These are phyloP conservation scores for Bipolaris zeicola DNA, from an alignment of 2,329 filamentous ascomycete genomes.

Conservation along the genomic window DNA sequence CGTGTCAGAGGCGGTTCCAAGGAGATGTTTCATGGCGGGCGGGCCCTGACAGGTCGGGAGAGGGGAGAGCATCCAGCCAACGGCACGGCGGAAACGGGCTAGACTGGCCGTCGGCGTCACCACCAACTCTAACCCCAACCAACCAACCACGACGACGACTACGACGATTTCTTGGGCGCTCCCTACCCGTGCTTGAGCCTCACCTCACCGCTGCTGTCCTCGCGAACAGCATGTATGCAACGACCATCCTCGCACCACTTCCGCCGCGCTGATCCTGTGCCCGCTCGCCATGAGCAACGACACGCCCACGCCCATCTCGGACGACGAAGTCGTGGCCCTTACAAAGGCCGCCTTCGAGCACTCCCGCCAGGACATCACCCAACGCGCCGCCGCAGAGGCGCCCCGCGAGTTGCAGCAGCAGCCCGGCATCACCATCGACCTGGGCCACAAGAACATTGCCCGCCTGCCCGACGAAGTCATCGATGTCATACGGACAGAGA, in stretches of 20 bases:
- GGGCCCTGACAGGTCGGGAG: conserved; percentile 13
- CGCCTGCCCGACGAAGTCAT: conserved; percentile 75
- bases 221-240: conserved; percentile 17
- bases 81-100: conserved; percentile 9
- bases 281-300: conserved; percentile 48
- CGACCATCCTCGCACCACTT: not conserved
- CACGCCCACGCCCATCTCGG: conserved; percentile 56
- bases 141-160: not conserved
- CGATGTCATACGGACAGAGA: conserved; percentile 73
- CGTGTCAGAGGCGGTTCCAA: conserved; percentile 19
- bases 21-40: conserved; percentile 19
- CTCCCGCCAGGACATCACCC: conserved; percentile 68
- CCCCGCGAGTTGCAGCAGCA: conserved; percentile 62
- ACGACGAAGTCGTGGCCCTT: conserved; percentile 68
- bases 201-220: conserved; percentile 8
- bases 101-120: conserved; percentile 1
- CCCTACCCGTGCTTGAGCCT: not conserved
- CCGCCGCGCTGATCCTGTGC: conserved; percentile 15
- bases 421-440: conserved; percentile 76
- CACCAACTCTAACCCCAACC: not conserved
- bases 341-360: conserved; percentile 70
- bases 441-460: conserved; percentile 76
- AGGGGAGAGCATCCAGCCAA: not conserved
- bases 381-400: conserved; percentile 58
- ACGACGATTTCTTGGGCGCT: not conserved